Base-by-base conservation (phyloP, 2,329 filamentous ascomycete genomes). In the Aphanocladium album region DNA sequence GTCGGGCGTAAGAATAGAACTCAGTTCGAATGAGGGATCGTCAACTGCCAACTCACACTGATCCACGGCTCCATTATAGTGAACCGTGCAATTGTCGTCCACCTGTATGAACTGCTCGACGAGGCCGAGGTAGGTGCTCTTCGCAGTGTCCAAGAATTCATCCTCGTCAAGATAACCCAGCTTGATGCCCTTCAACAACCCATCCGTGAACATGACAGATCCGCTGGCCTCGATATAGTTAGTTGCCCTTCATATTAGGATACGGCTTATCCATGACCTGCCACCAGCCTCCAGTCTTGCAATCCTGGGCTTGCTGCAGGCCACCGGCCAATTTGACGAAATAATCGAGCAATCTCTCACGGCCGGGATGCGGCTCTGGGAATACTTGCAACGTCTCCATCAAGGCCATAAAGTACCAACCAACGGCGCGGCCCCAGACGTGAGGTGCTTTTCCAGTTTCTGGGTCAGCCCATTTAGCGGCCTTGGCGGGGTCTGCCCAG, bases 141-240 rank as follows among this genome's bases (percentile, higher is more conserved):
- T 60, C 1, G 72, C 70, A 0, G 65, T 62, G 7, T 57, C 37
- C 1, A 56, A 52, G 33, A 68, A 73, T 2, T 62, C 63, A 9
- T 53, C 41, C 55, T 66, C 45, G 2, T 67, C 64, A 7, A 74
- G 49, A n/a, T 69, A 63, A 1, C 71, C 71, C 2, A 64, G 63
- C n/a, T 67, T 66, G 0, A 73, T 33, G 5, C 70, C 83, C 64
- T 76, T 79, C 14, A 84, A 68, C 62, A 83, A 70, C 0, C 80
- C 77, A 59, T 81, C 83, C 0, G 77, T 74, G 64, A 85, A 86
- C 79, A 87, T 83, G 3, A 82, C 83, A 2, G 80, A 80, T 8
- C 78, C 83, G 35, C 82, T 84, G 37, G 80, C 82, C 72, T 87
- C 82, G 52, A 87, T 80, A 68, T 83, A 87, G 69, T 88, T 83